Conservation (phyloP, 139 green algal species). For the Chlorella sorokiniana region DNA sequence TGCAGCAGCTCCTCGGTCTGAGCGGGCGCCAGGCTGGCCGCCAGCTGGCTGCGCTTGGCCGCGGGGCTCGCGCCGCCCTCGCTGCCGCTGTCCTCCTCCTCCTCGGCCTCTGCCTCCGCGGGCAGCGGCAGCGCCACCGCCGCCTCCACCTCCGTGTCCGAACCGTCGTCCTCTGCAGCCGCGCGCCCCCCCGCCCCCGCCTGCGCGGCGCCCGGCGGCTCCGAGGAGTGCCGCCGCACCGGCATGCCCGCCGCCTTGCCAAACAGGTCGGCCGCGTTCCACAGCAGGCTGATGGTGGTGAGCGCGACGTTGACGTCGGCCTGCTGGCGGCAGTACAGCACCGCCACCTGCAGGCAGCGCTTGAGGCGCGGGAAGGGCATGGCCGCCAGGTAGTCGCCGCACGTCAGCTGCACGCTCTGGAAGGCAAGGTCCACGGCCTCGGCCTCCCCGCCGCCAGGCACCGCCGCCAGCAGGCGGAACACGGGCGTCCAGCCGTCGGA, state of each 20-base stretch:
- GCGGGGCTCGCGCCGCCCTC: constrained; percentile 15
- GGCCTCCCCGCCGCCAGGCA: constrained; percentile 59
- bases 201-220: neutral
- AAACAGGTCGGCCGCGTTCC: constrained; percentile 85
- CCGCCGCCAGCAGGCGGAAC: constrained; percentile 75
- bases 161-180: constrained; percentile 6
- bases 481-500: constrained; percentile 79
- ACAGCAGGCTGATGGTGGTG: constrained; percentile 87
- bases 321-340: constrained; percentile 67
- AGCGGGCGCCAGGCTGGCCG: neutral
- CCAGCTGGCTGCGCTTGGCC: neutral
- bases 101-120: neutral
- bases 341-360: constrained; percentile 66
- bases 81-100: neutral
- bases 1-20: constrained; percentile 59
- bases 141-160: constrained; percentile 23
- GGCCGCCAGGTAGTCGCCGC: constrained; percentile 71
- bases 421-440: constrained; percentile 68
- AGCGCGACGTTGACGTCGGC: constrained; percentile 89
- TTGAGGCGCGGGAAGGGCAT: constrained; percentile 56
- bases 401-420: constrained; percentile 72
- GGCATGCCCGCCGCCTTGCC: constrained; percentile 31
- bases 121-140: neutral
- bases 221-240: neutral
- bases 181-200: neutral